These are phyloP conservation scores for Gillenia trifoliata DNA, from an alignment of 306 rosid genomes.

Conservation along the genomic window DNA sequence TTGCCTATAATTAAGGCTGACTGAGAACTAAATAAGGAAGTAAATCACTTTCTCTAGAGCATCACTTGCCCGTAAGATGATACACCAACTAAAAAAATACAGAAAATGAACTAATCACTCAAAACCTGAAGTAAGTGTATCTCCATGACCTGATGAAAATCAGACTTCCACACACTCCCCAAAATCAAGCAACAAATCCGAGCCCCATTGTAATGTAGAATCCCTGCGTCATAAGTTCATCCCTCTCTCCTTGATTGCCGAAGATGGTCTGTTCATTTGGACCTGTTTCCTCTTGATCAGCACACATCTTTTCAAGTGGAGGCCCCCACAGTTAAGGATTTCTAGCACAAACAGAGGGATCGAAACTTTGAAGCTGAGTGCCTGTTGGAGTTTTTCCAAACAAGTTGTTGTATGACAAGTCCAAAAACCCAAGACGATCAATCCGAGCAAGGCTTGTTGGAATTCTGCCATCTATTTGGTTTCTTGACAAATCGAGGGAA, in stretches of 20 bases:
- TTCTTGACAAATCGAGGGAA: constrained; percentile 18
- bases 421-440: accelerated
- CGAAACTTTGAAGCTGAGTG: neutral
- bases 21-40: too few relatives aligned
- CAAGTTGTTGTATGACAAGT: neutral
- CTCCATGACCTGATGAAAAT: constrained; percentile 11
- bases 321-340: neutral
- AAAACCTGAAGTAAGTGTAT: constrained; percentile 5
- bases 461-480: constrained; percentile 20
- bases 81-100: too few relatives aligned
- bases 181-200: constrained; percentile 21
- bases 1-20: too few relatives aligned
- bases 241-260: neutral
- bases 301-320: neutral
- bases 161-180: constrained; percentile 29
- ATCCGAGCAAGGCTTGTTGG: constrained; percentile 3
- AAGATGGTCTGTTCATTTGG: too few relatives aligned
- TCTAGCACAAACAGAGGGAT: neutral
- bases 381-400: constrained; percentile 16
- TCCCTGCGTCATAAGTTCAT: constrained; percentile 1
- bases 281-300: neutral
- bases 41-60: too few relatives aligned
- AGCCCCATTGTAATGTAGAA: constrained; percentile 8
- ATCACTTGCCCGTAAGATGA: too few relatives aligned
- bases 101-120: neutral